Evolutionary conservation across 805 yeast species (phyloP).

Genomic region (Lipomyces kockii): DNA sequence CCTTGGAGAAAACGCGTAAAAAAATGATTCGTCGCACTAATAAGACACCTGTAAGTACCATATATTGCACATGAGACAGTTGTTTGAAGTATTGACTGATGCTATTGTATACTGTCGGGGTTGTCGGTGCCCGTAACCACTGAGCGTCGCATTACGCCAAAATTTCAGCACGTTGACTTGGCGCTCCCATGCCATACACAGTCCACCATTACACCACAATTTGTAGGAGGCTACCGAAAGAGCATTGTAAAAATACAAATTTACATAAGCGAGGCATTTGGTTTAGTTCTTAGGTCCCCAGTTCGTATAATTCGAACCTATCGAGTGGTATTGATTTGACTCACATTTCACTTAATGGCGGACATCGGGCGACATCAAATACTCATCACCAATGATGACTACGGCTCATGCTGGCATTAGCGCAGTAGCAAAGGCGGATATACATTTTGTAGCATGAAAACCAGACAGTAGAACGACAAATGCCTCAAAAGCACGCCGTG

Average conservation of each 20-base stretch:
- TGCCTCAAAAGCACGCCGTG: background rate
- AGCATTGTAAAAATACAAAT: background rate
- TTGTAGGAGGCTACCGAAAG: background rate
- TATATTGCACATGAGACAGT: background rate
- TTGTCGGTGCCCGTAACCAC: background rate
- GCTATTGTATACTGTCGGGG: background rate
- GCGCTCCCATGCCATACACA: background rate
- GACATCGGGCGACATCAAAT: background rate
- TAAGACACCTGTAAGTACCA: background rate
- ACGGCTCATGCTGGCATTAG: background rate
- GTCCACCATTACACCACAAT: background rate
- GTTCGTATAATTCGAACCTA: background rate
- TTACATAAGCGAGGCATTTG: background rate
- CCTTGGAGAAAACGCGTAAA: conserved; percentile 6
- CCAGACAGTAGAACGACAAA: background rate
- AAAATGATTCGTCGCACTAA: background rate
- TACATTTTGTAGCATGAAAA: background rate
- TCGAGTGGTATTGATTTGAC: background rate
- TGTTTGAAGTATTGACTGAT: background rate
- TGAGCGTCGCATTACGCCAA: background rate
- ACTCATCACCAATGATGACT: background rate
- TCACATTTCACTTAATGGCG: background rate
- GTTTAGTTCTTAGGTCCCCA: background rate
- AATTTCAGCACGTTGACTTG: background rate
- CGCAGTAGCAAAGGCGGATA: background rate